phyloP scores from a whole-genome alignment of 257 asterid species.

The Lantana camara region DNA sequence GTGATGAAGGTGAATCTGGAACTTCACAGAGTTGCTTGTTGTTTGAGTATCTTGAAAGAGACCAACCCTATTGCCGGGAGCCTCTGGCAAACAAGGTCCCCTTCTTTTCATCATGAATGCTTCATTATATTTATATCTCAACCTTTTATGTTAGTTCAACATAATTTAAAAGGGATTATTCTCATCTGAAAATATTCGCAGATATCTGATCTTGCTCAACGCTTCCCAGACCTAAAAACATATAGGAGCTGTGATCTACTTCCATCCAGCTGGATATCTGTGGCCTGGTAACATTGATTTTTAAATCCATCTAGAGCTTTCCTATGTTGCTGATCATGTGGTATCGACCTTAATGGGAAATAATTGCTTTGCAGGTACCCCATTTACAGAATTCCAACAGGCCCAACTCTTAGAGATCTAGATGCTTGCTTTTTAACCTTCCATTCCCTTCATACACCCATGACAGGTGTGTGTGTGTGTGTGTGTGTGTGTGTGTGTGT shows the following conservation, averaged over 20 bases:
- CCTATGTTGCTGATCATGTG: background rate
- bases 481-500: no score
- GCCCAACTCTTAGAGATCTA: slow-evolving; percentile 81
- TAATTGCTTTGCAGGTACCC: slow-evolving; percentile 70
- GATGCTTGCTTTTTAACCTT: slow-evolving; percentile 95
- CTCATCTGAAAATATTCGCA: slow-evolving; percentile 32
- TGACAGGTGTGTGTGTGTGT: no score
- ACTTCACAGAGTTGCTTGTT: slow-evolving; percentile 67
- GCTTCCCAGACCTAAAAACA: slow-evolving; percentile 72
- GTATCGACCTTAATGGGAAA: slow-evolving; percentile 23
- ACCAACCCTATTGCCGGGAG: slow-evolving; percentile 75
- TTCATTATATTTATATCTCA: background rate
- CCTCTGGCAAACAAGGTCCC: slow-evolving; percentile 75
- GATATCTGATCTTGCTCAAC: slow-evolving; percentile 70
- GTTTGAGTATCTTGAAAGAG: slow-evolving; percentile 78
- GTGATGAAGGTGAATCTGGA: slow-evolving; percentile 89
- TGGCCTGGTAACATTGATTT: slow-evolving; percentile 67
- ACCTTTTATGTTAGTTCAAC: background rate
- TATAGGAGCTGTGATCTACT: slow-evolving; percentile 85
- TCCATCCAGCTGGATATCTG: slow-evolving; percentile 93
- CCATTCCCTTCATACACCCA: slow-evolving; percentile 85
- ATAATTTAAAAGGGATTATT: background rate
- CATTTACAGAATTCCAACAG: slow-evolving; percentile 93
- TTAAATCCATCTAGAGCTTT: background rate
- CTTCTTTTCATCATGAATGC: background rate